Evolutionary conservation across 371 early-diverging fungal genomes (phyloP).

Genomic region (Mucor mucedo): DNA sequence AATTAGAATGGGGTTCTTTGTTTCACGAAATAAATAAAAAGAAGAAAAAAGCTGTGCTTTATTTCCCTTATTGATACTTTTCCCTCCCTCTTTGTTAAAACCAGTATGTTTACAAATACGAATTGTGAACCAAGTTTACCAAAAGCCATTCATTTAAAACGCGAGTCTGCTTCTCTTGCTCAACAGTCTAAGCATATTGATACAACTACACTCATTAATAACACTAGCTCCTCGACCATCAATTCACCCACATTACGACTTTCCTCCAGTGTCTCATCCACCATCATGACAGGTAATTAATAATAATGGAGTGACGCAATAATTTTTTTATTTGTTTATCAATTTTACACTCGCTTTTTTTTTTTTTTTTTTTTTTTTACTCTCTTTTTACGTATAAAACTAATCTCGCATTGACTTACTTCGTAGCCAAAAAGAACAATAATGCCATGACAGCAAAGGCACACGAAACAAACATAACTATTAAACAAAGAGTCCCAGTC

Average conservation of each 20-base stretch:
- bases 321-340: slow-evolving; percentile 9
- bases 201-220: slow-evolving; percentile 18
- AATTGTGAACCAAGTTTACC: slow-evolving; percentile 18
- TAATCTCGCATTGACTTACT: not conserved
- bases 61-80: not conserved
- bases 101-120: not conserved
- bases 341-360: slow-evolving; percentile 6
- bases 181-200: slow-evolving; percentile 14
- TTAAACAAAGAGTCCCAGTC: slow-evolving; percentile 25
- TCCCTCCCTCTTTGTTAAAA: not conserved
- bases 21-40: slow-evolving; percentile 6
- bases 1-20: not conserved
- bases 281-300: slow-evolving; percentile 26
- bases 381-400: not conserved
- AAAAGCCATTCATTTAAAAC: slow-evolving; percentile 11
- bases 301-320: slow-evolving; percentile 27
- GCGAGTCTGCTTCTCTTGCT: slow-evolving; percentile 8
- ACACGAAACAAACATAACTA: slow-evolving; percentile 22
- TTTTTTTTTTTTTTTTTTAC: not conserved
- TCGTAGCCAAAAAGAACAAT: slow-evolving; percentile 10
- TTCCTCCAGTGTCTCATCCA: slow-evolving; percentile 22
- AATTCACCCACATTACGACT: not conserved
- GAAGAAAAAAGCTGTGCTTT: not conserved
- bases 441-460: slow-evolving; percentile 22
- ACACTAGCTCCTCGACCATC: slow-evolving; percentile 16